Conservation (phyloP, 176 grass and related monocot species). For the Lolium multiflorum region DNA sequence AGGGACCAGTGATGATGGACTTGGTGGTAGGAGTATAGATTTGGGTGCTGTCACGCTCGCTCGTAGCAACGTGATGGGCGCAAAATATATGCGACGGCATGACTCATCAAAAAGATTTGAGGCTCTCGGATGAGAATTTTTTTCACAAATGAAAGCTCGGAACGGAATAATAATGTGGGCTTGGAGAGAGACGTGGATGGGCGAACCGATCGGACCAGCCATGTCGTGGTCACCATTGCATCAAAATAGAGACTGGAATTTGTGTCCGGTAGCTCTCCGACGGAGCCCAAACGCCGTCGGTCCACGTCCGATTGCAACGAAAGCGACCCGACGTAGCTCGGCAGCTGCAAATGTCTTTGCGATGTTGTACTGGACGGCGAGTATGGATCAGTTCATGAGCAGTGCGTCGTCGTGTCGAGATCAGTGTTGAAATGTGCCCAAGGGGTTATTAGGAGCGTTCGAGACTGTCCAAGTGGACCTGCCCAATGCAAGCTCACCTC, state of each 20-base stretch:
- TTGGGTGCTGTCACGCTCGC: too few species aligned
- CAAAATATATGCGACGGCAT: background rate
- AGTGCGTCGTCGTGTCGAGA: too few species aligned
- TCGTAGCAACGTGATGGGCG: background rate
- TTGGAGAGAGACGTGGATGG: slow-evolving; percentile 33
- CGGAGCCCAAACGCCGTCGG: background rate
- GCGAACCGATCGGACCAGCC: slow-evolving; percentile 22
- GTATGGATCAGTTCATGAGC: too few species aligned
- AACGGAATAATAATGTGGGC: background rate
- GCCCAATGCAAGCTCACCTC: too few species aligned
- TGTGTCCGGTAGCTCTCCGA: slow-evolving; percentile 21
- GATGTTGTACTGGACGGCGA: too few species aligned
- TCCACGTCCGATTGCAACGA: background rate
- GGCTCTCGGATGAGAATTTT: too few species aligned
- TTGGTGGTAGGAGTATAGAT: background rate
- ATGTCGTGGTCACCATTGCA: slow-evolving; percentile 6
- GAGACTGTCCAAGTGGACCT: too few species aligned
- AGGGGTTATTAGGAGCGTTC: too few species aligned
- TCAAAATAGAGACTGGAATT: background rate
- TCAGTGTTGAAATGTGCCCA: too few species aligned
- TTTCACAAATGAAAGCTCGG: background rate
- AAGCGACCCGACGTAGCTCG: too few species aligned
- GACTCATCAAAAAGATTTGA: background rate
- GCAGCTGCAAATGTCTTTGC: too few species aligned
- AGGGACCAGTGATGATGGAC: background rate